Conservation (phyloP, 208 protist genomes). For the Acanthamoeba sp. region DNA sequence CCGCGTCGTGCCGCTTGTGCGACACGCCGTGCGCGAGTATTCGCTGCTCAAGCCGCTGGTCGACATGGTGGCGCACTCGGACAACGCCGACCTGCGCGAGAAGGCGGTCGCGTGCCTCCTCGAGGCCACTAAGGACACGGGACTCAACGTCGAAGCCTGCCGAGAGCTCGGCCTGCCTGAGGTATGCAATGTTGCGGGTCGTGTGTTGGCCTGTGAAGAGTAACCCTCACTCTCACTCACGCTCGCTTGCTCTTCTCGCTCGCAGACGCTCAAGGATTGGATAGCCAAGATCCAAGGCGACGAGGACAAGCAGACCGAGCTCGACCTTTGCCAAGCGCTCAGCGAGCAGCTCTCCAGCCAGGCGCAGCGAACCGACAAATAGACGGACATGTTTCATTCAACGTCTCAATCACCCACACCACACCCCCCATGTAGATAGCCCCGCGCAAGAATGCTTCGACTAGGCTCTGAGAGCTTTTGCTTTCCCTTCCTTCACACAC, state of each 20-base stretch:
- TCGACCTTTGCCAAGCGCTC: neutral
- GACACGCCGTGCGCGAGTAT: slow-evolving; percentile 57
- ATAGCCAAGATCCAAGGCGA: neutral
- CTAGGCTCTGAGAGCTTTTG: no score
- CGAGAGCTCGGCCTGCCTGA: neutral
- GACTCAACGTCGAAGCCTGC: slow-evolving; percentile 20
- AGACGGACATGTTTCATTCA: no score
- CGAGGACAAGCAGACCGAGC: slow-evolving; percentile 10
- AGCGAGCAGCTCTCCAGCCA: neutral
- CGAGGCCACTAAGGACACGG: slow-evolving; percentile 34
- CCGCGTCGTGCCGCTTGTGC: slow-evolving; percentile 50
- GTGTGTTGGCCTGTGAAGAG: neutral
- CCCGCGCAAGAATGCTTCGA: no score
- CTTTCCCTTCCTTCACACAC: no score
- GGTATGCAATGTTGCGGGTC: neutral
- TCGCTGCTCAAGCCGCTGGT: slow-evolving; percentile 3
- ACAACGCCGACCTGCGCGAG: neutral
- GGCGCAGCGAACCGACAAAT: slow-evolving; percentile 17
- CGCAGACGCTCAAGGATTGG: neutral
- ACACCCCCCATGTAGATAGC: no score
- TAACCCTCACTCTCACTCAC: neutral
- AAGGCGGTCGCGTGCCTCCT: neutral
- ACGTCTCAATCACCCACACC: no score
- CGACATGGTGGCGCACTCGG: neutral
- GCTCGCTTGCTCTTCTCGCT: neutral